A percentile compares a stretch with the other conserved stretches of the same genome.
Evolutionary conservation across 768 basidiomycete species (phyloP).

Genomic region (Rhizopogon vesiculosus): DNA sequence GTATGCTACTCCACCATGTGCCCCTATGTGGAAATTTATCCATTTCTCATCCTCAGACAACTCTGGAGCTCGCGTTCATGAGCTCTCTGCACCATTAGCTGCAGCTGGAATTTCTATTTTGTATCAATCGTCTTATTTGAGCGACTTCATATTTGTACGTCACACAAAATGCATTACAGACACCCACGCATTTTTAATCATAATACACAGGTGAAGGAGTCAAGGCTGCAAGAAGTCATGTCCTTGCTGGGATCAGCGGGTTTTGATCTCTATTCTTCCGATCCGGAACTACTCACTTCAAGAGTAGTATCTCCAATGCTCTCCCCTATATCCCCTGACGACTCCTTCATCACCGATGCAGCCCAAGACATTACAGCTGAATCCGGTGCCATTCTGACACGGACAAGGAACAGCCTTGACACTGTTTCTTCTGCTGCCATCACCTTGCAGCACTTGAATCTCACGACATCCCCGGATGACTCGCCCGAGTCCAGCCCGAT

Average conservation of each 20-base stretch:
- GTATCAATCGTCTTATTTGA: conserved; percentile 80
- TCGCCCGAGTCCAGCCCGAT: conserved; percentile 3
- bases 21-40: conserved; percentile 5
- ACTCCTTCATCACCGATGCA: conserved; percentile 24
- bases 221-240: conserved; percentile 59
- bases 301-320: conserved; percentile 26
- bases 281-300: conserved; percentile 31
- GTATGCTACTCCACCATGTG: conserved; percentile 30
- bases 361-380: conserved; percentile 26
- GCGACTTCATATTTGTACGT: conserved; percentile 77
- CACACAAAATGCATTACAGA: neutral
- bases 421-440: conserved; percentile 13
- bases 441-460: conserved; percentile 4
- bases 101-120: conserved; percentile 76
- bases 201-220: conserved; percentile 55
- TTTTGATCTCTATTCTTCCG: conserved; percentile 58
- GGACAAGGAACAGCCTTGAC: conserved; percentile 38
- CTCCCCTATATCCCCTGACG: conserved; percentile 26
- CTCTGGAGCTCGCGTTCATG: conserved; percentile 68
- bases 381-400: conserved; percentile 44
- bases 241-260: conserved; percentile 54
- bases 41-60: conserved; percentile 38
- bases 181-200: neutral
- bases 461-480: conserved; percentile 1
- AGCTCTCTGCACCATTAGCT: conserved; percentile 72